A percentile compares a stretch with the other conserved stretches of the same genome.
phyloP scores from a whole-genome alignment of 169 alveolate genomes.

The Cryptosporidium xiaoi region DNA sequence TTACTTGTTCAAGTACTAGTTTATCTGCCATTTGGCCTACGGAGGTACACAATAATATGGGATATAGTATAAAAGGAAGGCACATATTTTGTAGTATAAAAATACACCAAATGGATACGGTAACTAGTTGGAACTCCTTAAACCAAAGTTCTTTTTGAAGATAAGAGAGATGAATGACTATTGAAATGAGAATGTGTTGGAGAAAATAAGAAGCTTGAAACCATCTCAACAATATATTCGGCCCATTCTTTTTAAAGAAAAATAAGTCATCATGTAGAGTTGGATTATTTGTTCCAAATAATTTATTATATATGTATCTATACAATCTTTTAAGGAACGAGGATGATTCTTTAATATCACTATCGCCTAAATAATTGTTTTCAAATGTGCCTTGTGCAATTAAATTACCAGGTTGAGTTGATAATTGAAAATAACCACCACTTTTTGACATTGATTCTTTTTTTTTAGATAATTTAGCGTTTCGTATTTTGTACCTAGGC shows the following conservation, averaged over 20 bases:
- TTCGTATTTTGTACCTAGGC: conserved; percentile 62
- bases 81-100: conserved; percentile 61
- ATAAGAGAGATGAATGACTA: conserved; percentile 62
- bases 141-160: conserved; percentile 64
- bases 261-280: conserved; percentile 65
- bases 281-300: conserved; percentile 61
- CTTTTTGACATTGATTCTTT: neutral
- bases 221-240: conserved; percentile 59
- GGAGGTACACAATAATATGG: conserved; percentile 59
- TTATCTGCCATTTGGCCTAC: conserved; percentile 75
- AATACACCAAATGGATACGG: conserved; percentile 64
- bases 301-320: conserved; percentile 13
- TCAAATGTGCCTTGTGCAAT: conserved; percentile 4
- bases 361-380: neutral
- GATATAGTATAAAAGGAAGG: conserved; percentile 52
- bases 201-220: conserved; percentile 69
- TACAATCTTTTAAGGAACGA: conserved; percentile 3
- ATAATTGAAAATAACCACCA: conserved; percentile 23
- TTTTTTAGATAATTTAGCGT: neutral
- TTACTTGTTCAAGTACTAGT: conserved; percentile 41
- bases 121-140: conserved; percentile 27
- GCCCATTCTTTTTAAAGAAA: conserved; percentile 58
- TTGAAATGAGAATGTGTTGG: conserved; percentile 56
- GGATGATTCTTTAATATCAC: neutral
- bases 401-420: conserved; percentile 14